Evolutionary conservation across 352 stramenopile genomes (phyloP), one percentile per base, ranked within the genome.

Genomic region (Pythium oligandrum): DNA sequence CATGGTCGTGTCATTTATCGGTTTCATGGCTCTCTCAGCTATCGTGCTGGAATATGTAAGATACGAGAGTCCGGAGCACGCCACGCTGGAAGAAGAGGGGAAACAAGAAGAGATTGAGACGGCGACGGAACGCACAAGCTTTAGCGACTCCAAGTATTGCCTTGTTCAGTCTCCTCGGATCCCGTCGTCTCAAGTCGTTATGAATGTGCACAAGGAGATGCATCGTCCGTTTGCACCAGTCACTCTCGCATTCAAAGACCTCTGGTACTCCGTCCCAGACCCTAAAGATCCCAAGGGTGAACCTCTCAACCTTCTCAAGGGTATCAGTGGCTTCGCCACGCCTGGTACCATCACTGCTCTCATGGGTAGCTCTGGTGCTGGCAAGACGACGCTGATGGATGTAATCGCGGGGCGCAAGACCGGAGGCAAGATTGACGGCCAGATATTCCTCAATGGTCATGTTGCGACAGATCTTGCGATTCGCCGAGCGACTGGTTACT

Each of bases 371-470:
- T 83, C 73, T 1, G 85, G 86, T 42, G 83, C 88, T 33, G 91
- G 93, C 2, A 98, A 98, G 70, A 98, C 93, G 9, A 98, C 95
- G 3, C 73, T 98, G 5, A 90, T 98, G 66, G 93, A 98, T 65
- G 93, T 98, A 4, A 91, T 99, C 49, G 90, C 95, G 5, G 75
- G 95, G 10, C 76, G 95, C 40, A 98, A 98, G 71, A 95, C 76
- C 2, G 77, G 74, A 30, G 95, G 95, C 12, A 77, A 53, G 10
- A 89, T 98, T 45, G 66, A 64, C 26, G 93, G 94, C 30, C 48
- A 95, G 30, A 89, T 98, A 46, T 59, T 80, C 7, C 51, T 98
- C 5, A 98, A 98, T 66, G 93, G 95, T 39, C 69, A 92, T 56
- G 86, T 95, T 62, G 74, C 70, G 0, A 78, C 67, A 2, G 64